Evolutionary conservation across 2,329 filamentous ascomycete species (phyloP), one percentile per base, ranked within the genome.

Genomic region (Penicillium janthinellum): DNA sequence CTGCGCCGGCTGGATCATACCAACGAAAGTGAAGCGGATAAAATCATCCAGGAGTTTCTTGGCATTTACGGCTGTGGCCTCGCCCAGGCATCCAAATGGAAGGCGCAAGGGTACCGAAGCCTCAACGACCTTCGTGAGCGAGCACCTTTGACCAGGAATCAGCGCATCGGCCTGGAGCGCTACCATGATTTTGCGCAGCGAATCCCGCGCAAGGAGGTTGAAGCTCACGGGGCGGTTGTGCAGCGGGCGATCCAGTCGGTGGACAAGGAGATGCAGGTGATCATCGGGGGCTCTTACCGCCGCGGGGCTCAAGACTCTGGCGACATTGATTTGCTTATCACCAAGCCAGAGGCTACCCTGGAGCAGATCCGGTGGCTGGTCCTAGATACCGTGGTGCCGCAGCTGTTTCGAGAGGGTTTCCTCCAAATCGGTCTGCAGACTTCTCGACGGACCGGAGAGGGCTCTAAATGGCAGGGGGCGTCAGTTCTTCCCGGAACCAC

Each of bases 391-490:
- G 82, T 97, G 6, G 81, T 96, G 0, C 81, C 81, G 0, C 72
- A 76, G 0, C 83, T 98, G 8, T 86, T 85, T 42, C 68, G 75
- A 1, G 72, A 80, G 5, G 83, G 80, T 0, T 96, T 96, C 68
- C 81, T 97, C 4, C 88, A 89, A 53, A 87, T 83, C 1, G 82
- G 84, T 1, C 83, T 97, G 8, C 88, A 91, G 0, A 83, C 84
- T 6, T 78, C 78, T 7, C 77, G 78, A n/a, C 78, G 79, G 31
- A 52, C 44, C 1, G 74, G 75, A 8, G 80, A 85, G 22, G 89
- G 90, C 0, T 90, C 87, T 25, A 96, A 95, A 77, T 97, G 92
- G 91, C 91, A 96, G 65, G 93, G 94, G 3, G 93, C 90, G 54
- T 95, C 90, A 41, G 85, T 88, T 11, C 79, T 96, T 0, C 89